phyloP scores from a whole-genome alignment of 2,329 filamentous ascomycete species.

The Endothia cerciana region DNA sequence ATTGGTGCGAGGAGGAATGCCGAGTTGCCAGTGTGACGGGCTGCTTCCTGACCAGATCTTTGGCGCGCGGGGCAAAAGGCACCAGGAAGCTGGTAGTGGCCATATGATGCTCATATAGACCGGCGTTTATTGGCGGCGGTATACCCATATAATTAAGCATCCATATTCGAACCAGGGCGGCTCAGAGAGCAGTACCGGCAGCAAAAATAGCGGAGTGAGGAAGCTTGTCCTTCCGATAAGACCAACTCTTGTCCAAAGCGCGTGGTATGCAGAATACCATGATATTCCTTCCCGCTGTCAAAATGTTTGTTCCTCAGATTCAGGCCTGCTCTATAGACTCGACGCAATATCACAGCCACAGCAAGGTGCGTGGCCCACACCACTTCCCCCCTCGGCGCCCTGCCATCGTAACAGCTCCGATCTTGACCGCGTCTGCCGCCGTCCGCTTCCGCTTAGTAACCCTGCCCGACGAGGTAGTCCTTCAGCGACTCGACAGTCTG shows the following conservation, averaged over 20 bases:
- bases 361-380: slow-evolving; percentile 19
- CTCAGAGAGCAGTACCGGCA: not conserved
- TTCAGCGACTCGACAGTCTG: slow-evolving; percentile 81
- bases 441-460: slow-evolving; percentile 63
- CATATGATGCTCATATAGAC: slow-evolving; percentile 29
- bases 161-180: not conserved
- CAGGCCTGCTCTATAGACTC: slow-evolving; percentile 30
- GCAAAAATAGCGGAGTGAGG: not conserved
- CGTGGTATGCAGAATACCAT: slow-evolving; percentile 26
- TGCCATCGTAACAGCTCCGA: not conserved
- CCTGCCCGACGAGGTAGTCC: slow-evolving; percentile 80
- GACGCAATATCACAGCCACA: slow-evolving; percentile 22
- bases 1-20: slow-evolving; percentile 69
- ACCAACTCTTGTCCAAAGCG: slow-evolving; percentile 18
- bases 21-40: slow-evolving; percentile 74
- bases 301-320: slow-evolving; percentile 26
- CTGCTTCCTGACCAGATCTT: not conserved
- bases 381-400: slow-evolving; percentile 10
- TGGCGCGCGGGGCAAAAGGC: not conserved
- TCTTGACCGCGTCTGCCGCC: slow-evolving; percentile 25
- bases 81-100: slow-evolving; percentile 22
- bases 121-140: slow-evolving; percentile 28
- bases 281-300: slow-evolving; percentile 21
- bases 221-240: slow-evolving; percentile 2
- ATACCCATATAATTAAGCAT: slow-evolving; percentile 23